Evolutionary conservation across 78 protist species (phyloP).

Genomic region (Tieghemostelium lacteum): DNA sequence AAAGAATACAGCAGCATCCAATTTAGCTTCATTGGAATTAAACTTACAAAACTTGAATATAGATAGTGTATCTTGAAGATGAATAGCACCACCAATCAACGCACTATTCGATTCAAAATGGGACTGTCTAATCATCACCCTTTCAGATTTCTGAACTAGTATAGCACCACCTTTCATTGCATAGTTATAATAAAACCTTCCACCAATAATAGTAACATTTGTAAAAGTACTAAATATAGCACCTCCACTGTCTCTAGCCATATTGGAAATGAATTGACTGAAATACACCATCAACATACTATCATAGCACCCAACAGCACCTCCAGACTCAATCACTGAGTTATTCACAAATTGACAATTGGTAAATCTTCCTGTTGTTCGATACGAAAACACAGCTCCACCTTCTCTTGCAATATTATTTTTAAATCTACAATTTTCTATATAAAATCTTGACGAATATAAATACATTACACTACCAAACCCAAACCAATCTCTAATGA

Average conservation of each 20-base stretch:
- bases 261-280: background rate
- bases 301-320: background rate
- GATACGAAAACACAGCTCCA: background rate
- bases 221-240: background rate
- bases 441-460: background rate
- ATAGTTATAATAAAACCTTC: background rate
- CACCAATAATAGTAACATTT: background rate
- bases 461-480: background rate
- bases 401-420: background rate
- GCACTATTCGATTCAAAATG: background rate
- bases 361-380: background rate
- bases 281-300: background rate
- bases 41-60: background rate
- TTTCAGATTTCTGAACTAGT: background rate
- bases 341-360: background rate
- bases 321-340: background rate
- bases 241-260: background rate
- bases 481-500: background rate
- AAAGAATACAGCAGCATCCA: background rate
- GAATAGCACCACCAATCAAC: slow-evolving; percentile 5
- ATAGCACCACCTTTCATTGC: slow-evolving; percentile 10
- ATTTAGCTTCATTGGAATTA: background rate
- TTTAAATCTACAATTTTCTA: background rate
- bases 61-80: background rate
- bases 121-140: too few species aligned